Percentiles rank a stretch among this genome's conserved stretches.
These are phyloP conservation scores for Primulina huaijiensis DNA, from an alignment of 257 asterid species.

Conservation along the genomic window DNA sequence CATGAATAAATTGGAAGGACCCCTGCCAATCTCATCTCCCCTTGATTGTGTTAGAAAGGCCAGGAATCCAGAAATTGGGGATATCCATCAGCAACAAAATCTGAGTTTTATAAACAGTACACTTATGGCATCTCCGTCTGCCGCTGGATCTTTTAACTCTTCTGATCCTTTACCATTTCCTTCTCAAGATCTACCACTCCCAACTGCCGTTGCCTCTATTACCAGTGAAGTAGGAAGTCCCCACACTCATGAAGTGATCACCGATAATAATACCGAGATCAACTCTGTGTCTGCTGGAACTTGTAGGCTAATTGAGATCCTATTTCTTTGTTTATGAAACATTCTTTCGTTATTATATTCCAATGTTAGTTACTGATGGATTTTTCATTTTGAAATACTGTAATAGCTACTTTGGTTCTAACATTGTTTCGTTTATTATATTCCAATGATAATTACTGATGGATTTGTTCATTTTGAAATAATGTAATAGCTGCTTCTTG, in stretches of 20 bases:
- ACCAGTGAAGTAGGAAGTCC: constrained; percentile 39
- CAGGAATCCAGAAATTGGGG: constrained; percentile 27
- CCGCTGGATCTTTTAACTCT: constrained; percentile 41
- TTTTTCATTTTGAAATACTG: constrained; percentile 28
- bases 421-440: constrained; percentile 10
- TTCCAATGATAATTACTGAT: constrained; percentile 21
- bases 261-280: constrained; percentile 37
- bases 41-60: constrained; percentile 32
- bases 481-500: constrained; percentile 41
- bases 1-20: constrained; percentile 36
- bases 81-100: constrained; percentile 33
- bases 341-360: constrained; percentile 14
- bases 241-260: constrained; percentile 31
- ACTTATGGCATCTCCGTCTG: constrained; percentile 35
- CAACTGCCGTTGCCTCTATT: constrained; percentile 38
- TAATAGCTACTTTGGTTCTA: constrained; percentile 42
- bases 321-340: constrained; percentile 11
- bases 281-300: constrained; percentile 37
- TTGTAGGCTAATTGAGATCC: constrained; percentile 31
- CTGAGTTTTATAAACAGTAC: constrained; percentile 29
- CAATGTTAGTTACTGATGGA: constrained; percentile 18
- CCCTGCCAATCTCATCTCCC: constrained; percentile 30
- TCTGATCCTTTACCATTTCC: constrained; percentile 43
- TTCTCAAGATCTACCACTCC: constrained; percentile 43
- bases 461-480: constrained; percentile 25